These are phyloP conservation scores for Tilletia caries DNA, from an alignment of 1,284 basidiomycete genomes.

Conservation along the genomic window DNA sequence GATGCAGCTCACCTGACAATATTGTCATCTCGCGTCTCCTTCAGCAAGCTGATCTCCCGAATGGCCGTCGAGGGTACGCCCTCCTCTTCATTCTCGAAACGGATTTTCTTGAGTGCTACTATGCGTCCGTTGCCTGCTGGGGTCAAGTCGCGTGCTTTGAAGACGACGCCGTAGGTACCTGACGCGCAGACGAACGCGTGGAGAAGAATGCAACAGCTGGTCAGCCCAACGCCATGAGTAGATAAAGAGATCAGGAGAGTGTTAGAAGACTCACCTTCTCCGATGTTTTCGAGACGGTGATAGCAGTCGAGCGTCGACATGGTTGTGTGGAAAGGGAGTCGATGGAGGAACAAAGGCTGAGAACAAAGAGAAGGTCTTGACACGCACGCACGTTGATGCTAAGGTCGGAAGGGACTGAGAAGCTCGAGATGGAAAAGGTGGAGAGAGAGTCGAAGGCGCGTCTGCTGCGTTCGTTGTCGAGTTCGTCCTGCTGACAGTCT, in stretches of 20 bases:
- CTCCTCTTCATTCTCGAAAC: slow-evolving; percentile 95
- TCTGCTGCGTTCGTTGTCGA: no score
- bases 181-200: not conserved
- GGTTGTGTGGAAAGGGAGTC: not conserved
- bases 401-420: no score
- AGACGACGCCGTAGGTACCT: slow-evolving; percentile 99
- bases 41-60: slow-evolving; percentile 91
- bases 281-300: slow-evolving; percentile 5
- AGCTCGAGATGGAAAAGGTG: no score
- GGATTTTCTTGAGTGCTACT: slow-evolving; percentile 77
- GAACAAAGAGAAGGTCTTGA: no score
- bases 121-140: slow-evolving; percentile 65
- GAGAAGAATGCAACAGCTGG: not conserved
- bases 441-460: no score
- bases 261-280: slow-evolving; percentile 13
- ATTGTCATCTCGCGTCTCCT: slow-evolving; percentile 92
- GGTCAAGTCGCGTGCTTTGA: slow-evolving; percentile 60
- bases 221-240: not conserved
- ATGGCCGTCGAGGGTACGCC: slow-evolving; percentile 97
- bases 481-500: no score
- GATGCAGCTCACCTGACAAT: slow-evolving; percentile 64
- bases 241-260: not conserved
- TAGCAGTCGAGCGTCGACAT: slow-evolving; percentile 14
- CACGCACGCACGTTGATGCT: no score
- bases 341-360: not conserved